Conservation (phyloP, 345 rosid genomes). For the Brassica incana region DNA sequence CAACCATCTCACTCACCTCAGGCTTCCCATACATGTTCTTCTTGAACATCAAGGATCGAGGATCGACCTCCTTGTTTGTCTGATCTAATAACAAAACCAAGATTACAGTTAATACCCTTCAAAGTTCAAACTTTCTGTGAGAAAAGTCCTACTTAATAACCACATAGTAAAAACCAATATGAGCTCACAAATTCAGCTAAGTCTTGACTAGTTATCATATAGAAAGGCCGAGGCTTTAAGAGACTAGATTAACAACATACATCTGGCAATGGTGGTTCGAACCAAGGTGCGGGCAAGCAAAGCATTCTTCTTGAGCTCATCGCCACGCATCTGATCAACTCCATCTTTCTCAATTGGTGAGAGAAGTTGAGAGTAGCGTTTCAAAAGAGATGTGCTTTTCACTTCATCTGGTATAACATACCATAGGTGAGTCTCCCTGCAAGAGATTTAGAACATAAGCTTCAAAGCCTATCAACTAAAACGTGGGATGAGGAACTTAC, state of each 20-base stretch:
- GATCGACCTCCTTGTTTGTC: constrained; percentile 50
- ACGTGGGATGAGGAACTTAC: constrained; percentile 31
- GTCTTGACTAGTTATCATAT: not conserved
- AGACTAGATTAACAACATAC: constrained; percentile 43
- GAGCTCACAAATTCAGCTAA: not conserved
- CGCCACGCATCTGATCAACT: constrained; percentile 54
- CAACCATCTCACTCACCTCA: constrained; percentile 57
- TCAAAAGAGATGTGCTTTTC: constrained; percentile 56
- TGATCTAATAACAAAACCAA: constrained; percentile 51
- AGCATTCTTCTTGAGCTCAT: constrained; percentile 71
- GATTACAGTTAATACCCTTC: constrained; percentile 16
- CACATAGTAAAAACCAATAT: not conserved
- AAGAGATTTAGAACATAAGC: not conserved
- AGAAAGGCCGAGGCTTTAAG: not conserved
- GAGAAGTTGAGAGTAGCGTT: constrained; percentile 60
- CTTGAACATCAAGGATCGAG: constrained; percentile 65
- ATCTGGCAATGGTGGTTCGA: constrained; percentile 90
- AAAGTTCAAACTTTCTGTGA: not conserved
- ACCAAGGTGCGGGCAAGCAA: constrained; percentile 79
- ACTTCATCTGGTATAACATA: constrained; percentile 78
- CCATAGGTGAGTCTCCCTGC: constrained; percentile 91
- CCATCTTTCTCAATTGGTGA: constrained; percentile 69
- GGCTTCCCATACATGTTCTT: constrained; percentile 89
- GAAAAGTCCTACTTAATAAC: not conserved
- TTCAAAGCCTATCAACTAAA: not conserved